Base-by-base conservation (phyloP, 176 grass and related monocot genomes). In the Tuctoria greenei region DNA sequence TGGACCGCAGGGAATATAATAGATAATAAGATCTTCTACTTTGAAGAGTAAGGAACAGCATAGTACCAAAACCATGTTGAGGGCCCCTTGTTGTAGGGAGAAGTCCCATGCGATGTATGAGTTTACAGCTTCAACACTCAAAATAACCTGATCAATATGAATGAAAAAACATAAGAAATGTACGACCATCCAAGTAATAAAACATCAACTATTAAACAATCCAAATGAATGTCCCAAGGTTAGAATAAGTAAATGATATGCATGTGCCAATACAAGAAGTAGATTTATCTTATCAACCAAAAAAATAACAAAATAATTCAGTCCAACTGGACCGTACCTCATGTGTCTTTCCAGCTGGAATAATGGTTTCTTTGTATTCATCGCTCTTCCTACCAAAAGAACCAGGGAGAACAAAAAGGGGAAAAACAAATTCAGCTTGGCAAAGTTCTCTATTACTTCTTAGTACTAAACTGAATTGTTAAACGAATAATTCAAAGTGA, bases 61-160 rank as follows among this genome's bases (percentile, higher is more conserved):
- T 62, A 86, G 79, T 88, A 84, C 81, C 86, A 84, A 27, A 73
- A 90, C 67, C 73, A 92, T 79, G 70, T 54, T 99, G 69, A 99
- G 74, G 28, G 96, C 85, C 47, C 96, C 91, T 87, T 99, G 96
- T 80, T 88, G 79, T 78, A 99, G 85, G 55, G 69, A 90, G 83
- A 99, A 99, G 65, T 99, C 96, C 96, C 96, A 99, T 66, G 96
- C 96, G 78, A 99, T 99, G 71, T 95, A 99, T 57, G 96, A 99
- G 83, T 95, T 99, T 82, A 99, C 70, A 70, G 86, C 76, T 69
- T 95, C 96, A 81, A 95, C 89, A 54, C 77, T 87, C 70, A 99
- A 92, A 65, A 92, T 79, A 64, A 99, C 85, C 96, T 99, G 82
- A 79, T 90, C 66, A 89, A 76, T 73, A 87, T 60, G 28, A 59